A percentile compares a stretch with the other conserved stretches of the same genome.
These are phyloP conservation scores for Trichoderma sp. DNA, from an alignment of 2,329 filamentous ascomycete species.

Conservation along the genomic window DNA sequence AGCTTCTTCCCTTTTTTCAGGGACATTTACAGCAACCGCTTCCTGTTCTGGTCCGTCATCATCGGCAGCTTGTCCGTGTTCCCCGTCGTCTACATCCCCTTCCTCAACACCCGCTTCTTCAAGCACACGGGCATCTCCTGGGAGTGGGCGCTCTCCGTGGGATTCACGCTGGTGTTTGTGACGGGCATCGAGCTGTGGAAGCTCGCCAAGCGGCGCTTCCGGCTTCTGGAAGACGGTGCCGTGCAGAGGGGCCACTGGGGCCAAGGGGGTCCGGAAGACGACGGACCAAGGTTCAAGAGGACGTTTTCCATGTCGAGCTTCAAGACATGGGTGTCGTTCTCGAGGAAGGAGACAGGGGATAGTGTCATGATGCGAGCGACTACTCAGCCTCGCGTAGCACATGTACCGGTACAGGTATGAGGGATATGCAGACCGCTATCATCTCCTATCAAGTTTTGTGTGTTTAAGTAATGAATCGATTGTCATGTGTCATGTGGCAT, in stretches of 20 bases:
- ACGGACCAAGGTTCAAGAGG: conserved; percentile 44
- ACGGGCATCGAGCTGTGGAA: conserved; percentile 71
- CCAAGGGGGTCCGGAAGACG: conserved; percentile 50
- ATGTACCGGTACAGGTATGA: neutral
- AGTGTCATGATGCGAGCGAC: conserved; percentile 26
- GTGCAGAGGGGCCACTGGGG: conserved; percentile 51
- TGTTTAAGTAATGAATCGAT: neutral
- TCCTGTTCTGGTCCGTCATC: conserved; percentile 66
- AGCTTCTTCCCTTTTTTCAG: conserved; percentile 54
- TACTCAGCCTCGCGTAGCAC: neutral
- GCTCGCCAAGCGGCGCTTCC: conserved; percentile 57
- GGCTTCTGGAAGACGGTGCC: conserved; percentile 50
- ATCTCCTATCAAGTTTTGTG: neutral
- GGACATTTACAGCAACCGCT: conserved; percentile 67
- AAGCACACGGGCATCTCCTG: conserved; percentile 69
- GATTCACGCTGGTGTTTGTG: conserved; percentile 63
- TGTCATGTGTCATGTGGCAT: neutral
- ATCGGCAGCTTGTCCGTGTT: conserved; percentile 61
- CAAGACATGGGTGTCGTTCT: conserved; percentile 45
- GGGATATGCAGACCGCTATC: neutral
- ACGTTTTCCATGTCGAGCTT: conserved; percentile 53
- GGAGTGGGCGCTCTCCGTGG: conserved; percentile 71
- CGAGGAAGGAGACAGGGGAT: conserved; percentile 42
- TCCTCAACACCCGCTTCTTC: conserved; percentile 67
- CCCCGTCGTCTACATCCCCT: conserved; percentile 69